Conservation (phyloP, 2,329 filamentous ascomycete species). For the Alternaria consortialis region DNA sequence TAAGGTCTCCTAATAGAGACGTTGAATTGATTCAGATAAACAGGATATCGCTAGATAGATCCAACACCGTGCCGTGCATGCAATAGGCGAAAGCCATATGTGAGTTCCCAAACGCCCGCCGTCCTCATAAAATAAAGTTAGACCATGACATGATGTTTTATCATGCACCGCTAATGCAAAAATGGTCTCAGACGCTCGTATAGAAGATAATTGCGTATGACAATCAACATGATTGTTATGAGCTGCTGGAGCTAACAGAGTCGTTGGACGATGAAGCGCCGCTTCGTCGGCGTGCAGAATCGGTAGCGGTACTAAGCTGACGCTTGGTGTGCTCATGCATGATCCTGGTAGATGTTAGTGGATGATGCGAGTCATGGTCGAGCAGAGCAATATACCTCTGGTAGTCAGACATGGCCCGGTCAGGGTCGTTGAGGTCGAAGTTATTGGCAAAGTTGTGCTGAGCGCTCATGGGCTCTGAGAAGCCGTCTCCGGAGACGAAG, state of each 20-base stretch:
- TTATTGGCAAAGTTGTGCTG: constrained; percentile 57
- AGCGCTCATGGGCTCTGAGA: constrained; percentile 53
- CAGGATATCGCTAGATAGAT: constrained; percentile 11
- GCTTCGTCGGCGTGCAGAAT: constrained; percentile 55
- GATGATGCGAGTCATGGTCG: background rate
- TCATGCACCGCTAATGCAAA: constrained; percentile 12
- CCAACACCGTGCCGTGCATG: constrained; percentile 9
- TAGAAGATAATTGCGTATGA: background rate
- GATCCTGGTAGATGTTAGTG: constrained; percentile 45
- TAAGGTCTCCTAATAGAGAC: constrained; percentile 2
- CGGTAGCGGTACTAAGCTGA: constrained; percentile 57
- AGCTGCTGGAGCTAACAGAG: constrained; percentile 32
- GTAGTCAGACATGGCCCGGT: constrained; percentile 54
- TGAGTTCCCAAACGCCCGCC: constrained; percentile 12
- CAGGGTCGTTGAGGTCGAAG: constrained; percentile 53
- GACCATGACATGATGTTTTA: constrained; percentile 1
- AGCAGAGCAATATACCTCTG: constrained; percentile 49
- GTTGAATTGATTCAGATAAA: constrained; percentile 10
- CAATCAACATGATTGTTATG: constrained; percentile 15
- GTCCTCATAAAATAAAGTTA: background rate
- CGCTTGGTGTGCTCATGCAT: constrained; percentile 62
- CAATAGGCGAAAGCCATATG: constrained; percentile 10
- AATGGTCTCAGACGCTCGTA: constrained; percentile 13
- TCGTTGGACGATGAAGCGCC: constrained; percentile 21
- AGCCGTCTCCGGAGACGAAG: constrained; percentile 50